Conservation (phyloP, 257 asterid species). For the Fraxinus americana region DNA sequence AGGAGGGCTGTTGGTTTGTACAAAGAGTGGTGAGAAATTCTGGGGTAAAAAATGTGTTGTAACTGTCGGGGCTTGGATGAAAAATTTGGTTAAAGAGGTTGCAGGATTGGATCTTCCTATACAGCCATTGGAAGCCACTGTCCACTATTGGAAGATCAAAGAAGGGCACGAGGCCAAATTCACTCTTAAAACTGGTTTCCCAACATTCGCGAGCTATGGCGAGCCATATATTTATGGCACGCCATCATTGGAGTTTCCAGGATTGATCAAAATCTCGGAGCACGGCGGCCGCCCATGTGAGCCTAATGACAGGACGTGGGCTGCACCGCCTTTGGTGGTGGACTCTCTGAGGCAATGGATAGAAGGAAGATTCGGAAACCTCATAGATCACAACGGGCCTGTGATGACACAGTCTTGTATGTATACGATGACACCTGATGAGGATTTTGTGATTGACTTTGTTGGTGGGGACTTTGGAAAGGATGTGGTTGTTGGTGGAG, state of each 20-base stretch:
- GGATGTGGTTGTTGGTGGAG: conserved; percentile 72
- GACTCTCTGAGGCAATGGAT: conserved; percentile 52
- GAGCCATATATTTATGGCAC: conserved; percentile 67
- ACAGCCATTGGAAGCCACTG: conserved; percentile 72
- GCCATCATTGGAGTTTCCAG: conserved; percentile 84
- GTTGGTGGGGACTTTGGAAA: conserved; percentile 76
- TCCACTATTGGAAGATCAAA: conserved; percentile 70
- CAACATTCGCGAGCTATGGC: conserved; percentile 80
- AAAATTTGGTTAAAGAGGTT: conserved; percentile 42
- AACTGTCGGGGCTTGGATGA: conserved; percentile 82
- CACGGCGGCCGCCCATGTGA: conserved; percentile 77
- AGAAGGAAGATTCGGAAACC: conserved; percentile 44
- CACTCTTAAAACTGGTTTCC: conserved; percentile 63
- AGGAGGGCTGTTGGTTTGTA: conserved; percentile 43
- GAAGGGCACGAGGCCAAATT: conserved; percentile 64
- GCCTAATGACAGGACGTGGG: conserved; percentile 69
- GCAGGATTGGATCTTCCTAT: conserved; percentile 58
- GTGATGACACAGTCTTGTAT: conserved; percentile 74
- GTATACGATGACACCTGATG: conserved; percentile 95
- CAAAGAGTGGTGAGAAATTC: conserved; percentile 32
- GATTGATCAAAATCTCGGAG: conserved; percentile 61
- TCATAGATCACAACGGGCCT: conserved; percentile 49
- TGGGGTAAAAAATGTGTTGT: conserved; percentile 63
- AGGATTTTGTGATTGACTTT: conserved; percentile 80
- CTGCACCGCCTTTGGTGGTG: conserved; percentile 24